Base-by-base conservation (phyloP, 257 asterid species). In the Solanum appendiculatum region DNA sequence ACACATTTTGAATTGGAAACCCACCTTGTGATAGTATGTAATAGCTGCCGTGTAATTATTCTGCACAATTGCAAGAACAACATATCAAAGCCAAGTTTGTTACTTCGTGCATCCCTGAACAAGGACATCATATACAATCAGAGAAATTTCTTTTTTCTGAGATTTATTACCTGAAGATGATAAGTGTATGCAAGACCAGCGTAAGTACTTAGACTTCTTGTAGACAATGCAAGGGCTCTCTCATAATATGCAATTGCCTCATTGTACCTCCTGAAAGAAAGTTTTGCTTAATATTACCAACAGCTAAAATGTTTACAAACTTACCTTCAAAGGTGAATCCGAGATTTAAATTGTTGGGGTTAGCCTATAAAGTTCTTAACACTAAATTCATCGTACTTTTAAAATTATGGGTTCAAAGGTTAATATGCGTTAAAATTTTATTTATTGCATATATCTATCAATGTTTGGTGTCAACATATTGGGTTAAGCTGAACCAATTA, bases 151-250 rank as follows among this genome's bases (percentile, higher is more conserved):
- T 14, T 60, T 29, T 37, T 54, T 12, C 6, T 6, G 63, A 56
- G 80, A 60, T 23, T 12, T 11, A n/a, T 46, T 86, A 97, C 99
- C 99, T 94, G 96, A 51, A 94, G 93, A 92, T 97, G 98, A 75
- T 93, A 97, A 12, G 99, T 96, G 90, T 97, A 96, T 7, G 99
- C 99, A 64, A 97, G 99, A 87, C 99, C 99, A 54, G 99, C 98
- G 77, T 96, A 95, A 39, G 98, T 94, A 90, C 98, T 94, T 93
- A 91, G 88, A 90, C 99, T 97, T 92, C 92, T 93, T 16, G 99
- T 93, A 44, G 99, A 97, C 89, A 97, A 84, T 15, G 99, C 99
- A 72, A 97, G 98, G 81, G 99, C 99, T 92, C 94, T 96, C 95
- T 95, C 98, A 82, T 97, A 97, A 91, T 93, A 94, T 7, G 82